These are phyloP conservation scores for Termitomyces sp. DNA, from an alignment of 1,284 basidiomycete species.

Conservation along the genomic window DNA sequence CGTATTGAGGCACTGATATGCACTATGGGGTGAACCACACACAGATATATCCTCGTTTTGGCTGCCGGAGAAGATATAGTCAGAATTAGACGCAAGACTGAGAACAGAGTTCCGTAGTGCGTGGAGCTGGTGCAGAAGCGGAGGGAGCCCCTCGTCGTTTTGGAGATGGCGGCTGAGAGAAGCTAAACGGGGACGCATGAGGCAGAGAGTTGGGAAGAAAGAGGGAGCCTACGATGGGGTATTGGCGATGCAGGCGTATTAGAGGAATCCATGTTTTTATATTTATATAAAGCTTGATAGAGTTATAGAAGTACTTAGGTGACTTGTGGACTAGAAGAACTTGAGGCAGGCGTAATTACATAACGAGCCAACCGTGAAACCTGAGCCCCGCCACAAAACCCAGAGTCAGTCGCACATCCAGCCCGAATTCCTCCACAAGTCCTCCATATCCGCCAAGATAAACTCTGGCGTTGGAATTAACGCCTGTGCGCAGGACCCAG, in stretches of 20 bases:
- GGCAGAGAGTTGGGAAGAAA: not conserved
- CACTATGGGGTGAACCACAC: constrained; percentile 20
- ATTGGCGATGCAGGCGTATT: constrained; percentile 9
- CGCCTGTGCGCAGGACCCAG: too few relatives aligned
- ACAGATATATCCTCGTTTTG: constrained; percentile 79
- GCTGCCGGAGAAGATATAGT: constrained; percentile 80
- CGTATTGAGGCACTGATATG: not conserved
- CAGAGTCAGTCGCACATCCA: too few relatives aligned
- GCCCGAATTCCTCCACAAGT: too few relatives aligned
- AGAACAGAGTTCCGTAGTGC: constrained; percentile 69
- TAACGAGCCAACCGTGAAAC: not conserved
- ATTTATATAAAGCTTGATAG: not conserved
- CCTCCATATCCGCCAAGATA: too few relatives aligned
- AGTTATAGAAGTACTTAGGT: too few relatives aligned
- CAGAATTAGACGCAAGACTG: constrained; percentile 67
- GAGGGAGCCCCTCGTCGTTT: constrained; percentile 32
- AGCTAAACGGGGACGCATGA: constrained; percentile 33
- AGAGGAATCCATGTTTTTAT: not conserved
- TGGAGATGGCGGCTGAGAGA: constrained; percentile 54
- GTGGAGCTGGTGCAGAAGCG: constrained; percentile 65
- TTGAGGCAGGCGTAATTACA: not conserved
- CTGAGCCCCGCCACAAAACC: too few relatives aligned
- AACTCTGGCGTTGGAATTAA: too few relatives aligned
- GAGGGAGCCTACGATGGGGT: constrained; percentile 28
- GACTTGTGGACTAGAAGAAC: too few relatives aligned